Evolutionary conservation across 495 filamentous ascomycete species (phyloP).

Genomic region (Aspergillus funiculosus): DNA sequence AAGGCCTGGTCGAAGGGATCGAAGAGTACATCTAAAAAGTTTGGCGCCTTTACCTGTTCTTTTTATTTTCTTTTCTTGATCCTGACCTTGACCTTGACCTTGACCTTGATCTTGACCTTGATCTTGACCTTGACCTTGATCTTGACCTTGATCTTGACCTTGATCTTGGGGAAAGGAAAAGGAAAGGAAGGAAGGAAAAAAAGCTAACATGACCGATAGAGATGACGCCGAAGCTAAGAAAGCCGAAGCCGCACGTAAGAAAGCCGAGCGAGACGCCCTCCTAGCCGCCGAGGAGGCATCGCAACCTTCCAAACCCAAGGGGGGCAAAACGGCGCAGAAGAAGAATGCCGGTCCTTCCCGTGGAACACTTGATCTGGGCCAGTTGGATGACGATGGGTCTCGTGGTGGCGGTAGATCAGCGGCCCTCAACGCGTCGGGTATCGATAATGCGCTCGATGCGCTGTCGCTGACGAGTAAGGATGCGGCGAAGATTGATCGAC

Average conservation of each 20-base stretch:
- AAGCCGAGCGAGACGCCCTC: conserved; percentile 78
- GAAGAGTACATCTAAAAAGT: conserved; percentile 85
- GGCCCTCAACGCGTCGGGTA: conserved; percentile 71
- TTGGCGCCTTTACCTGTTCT: conserved; percentile 23
- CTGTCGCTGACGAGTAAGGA: conserved; percentile 56
- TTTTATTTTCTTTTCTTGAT: background rate
- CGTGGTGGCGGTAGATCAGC: conserved; percentile 36
- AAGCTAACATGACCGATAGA: conserved; percentile 41
- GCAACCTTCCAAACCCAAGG: conserved; percentile 52
- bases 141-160: background rate
- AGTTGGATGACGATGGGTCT: conserved; percentile 52
- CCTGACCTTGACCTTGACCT: background rate
- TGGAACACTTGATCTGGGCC: conserved; percentile 55
- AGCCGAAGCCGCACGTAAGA: conserved; percentile 77
- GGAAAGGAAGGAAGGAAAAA: background rate
- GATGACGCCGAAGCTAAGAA: conserved; percentile 82
- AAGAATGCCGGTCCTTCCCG: conserved; percentile 47
- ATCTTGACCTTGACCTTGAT: background rate
- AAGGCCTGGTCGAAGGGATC: conserved; percentile 78
- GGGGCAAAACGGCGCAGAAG: conserved; percentile 59
- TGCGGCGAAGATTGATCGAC: conserved; percentile 66
- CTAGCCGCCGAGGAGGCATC: conserved; percentile 77
- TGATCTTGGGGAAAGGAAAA: background rate
- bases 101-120: background rate
- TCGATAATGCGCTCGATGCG: conserved; percentile 87